A percentile compares a stretch with the other conserved stretches of the same genome.
phyloP scores from a whole-genome alignment of 495 filamentous ascomycete genomes.

The Penicillium turbatum region DNA sequence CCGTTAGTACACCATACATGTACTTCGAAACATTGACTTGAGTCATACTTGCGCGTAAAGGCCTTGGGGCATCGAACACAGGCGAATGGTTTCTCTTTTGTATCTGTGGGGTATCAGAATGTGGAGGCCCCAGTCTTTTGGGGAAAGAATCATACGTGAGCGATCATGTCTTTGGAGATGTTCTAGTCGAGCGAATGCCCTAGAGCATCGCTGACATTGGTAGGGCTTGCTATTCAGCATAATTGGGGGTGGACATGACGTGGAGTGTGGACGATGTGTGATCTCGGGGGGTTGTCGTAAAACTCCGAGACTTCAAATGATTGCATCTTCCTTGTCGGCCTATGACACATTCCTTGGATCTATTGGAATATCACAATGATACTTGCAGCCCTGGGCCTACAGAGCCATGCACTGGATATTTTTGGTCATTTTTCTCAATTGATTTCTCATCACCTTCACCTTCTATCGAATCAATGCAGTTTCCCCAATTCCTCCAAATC shows the following conservation, averaged over 20 bases:
- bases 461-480: neutral
- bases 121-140: neutral
- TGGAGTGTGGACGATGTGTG: neutral
- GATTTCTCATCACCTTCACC: neutral
- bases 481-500: neutral
- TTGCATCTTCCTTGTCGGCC: too few relatives aligned
- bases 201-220: conserved; percentile 36
- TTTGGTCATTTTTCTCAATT: neutral
- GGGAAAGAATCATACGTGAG: conserved; percentile 32
- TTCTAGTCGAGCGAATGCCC: conserved; percentile 38
- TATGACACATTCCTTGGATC: neutral
- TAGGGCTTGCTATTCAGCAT: conserved; percentile 28
- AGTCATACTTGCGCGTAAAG: conserved; percentile 40
- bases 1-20: neutral
- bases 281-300: neutral
- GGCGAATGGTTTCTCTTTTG: conserved; percentile 41
- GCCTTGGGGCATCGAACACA: conserved; percentile 38
- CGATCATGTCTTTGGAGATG: conserved; percentile 45
- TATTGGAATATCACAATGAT: neutral
- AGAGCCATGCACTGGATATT: neutral
- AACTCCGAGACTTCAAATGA: neutral
- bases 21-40: neutral
- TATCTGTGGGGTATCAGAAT: conserved; percentile 29
- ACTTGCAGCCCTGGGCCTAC: neutral
- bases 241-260: neutral